These are phyloP conservation scores for Singerocomus rubriflavus DNA, from an alignment of 1,284 basidiomycete species.

Conservation along the genomic window DNA sequence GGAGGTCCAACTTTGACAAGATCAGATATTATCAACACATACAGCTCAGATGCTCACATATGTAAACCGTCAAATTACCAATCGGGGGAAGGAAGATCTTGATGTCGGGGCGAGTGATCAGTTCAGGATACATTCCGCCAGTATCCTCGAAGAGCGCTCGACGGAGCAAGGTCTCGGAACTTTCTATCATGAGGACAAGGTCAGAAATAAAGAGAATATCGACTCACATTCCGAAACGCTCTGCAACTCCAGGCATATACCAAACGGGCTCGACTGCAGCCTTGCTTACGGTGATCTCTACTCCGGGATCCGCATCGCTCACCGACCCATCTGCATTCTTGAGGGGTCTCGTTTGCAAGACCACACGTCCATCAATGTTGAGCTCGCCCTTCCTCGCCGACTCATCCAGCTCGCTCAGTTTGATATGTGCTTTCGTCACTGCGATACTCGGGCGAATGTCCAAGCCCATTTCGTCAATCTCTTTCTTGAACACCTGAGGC, in stretches of 20 bases:
- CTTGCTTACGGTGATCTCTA: constrained; percentile 86
- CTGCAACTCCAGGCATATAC: constrained; percentile 92
- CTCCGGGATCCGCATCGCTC: constrained; percentile 68
- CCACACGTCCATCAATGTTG: constrained; percentile 79
- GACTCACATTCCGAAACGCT: constrained; percentile 84
- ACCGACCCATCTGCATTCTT: constrained; percentile 59
- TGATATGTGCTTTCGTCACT: constrained; percentile 85
- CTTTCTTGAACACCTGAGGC: constrained; percentile 71
- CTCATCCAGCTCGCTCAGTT: constrained; percentile 90
- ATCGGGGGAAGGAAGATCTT: constrained; percentile 96
- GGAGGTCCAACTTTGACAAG: constrained; percentile 71
- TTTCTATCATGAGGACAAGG: constrained; percentile 28
- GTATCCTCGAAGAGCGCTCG: constrained; percentile 93
- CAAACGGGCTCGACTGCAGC: constrained; percentile 92
- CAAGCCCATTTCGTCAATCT: constrained; percentile 62
- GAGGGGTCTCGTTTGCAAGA: constrained; percentile 61
- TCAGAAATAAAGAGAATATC: not conserved
- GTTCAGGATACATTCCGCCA: constrained; percentile 95
- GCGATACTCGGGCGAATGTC: constrained; percentile 91
- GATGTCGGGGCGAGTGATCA: constrained; percentile 93
- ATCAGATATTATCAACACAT: constrained; percentile 1
- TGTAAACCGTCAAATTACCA: constrained; percentile 89
- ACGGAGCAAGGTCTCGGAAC: constrained; percentile 81
- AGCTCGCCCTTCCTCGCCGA: constrained; percentile 72
- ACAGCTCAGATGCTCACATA: constrained; percentile 53